Percentiles rank a stretch among this genome's conserved stretches.
Conservation (phyloP, 768 basidiomycete species). For the Lentinula detonsa region DNA sequence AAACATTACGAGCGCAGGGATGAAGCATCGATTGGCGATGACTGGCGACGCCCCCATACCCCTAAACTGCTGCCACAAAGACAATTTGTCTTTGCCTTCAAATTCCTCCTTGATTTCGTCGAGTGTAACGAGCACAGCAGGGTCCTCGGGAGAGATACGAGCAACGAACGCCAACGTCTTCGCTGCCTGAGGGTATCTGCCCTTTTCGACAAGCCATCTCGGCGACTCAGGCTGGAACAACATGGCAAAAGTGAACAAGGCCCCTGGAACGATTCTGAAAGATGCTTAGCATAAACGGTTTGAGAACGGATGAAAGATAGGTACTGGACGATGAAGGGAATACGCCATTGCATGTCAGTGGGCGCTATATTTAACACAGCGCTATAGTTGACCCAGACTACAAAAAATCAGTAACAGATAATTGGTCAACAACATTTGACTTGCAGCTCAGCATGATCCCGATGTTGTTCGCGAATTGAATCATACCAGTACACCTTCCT, state of each 20-base stretch:
- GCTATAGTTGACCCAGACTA: conserved; percentile 26
- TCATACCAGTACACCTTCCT: conserved; percentile 42
- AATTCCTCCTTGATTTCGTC: conserved; percentile 46
- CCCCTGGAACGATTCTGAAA: conserved; percentile 38
- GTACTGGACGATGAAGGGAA: conserved; percentile 44
- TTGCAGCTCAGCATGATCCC: conserved; percentile 31
- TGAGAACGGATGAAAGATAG: conserved; percentile 2
- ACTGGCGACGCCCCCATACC: conserved; percentile 38
- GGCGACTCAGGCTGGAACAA: conserved; percentile 49
- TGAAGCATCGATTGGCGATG: conserved; percentile 37
- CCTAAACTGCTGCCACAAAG: conserved; percentile 28
- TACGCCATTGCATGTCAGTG: conserved; percentile 44
- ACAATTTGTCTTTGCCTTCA: conserved; percentile 28
- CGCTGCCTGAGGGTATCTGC: conserved; percentile 34
- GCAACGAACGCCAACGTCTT: conserved; percentile 29
- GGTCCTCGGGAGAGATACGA: conserved; percentile 25
- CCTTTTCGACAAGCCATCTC: conserved; percentile 47
- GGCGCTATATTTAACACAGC: conserved; percentile 27
- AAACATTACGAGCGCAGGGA: conserved; percentile 41
- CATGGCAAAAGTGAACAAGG: conserved; percentile 41
- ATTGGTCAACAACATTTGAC: background rate
- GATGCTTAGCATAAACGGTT: background rate
- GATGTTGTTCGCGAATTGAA: conserved; percentile 32
- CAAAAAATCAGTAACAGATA: background rate
- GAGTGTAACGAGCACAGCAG: conserved; percentile 27